Conservation (phyloP, 2,329 filamentous ascomycete genomes). For the Albifimbria verrucaria region DNA sequence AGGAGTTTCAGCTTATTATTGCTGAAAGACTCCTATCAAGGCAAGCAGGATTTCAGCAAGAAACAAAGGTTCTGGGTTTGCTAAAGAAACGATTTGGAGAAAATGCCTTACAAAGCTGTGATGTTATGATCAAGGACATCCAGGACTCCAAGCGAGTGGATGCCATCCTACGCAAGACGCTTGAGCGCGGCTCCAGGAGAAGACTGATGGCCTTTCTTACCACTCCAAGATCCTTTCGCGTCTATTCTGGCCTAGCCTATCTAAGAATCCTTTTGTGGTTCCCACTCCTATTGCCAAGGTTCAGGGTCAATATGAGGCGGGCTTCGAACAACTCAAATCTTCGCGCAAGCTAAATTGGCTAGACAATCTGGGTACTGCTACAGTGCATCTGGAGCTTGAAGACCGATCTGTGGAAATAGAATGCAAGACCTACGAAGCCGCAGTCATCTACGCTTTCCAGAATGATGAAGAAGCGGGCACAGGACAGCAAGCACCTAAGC, state of each 20-base stretch:
- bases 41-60: conserved; percentile 71
- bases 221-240: conserved; percentile 86
- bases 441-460: conserved; percentile 82
- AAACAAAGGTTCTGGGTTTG: conserved; percentile 77
- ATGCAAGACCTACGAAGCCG: conserved; percentile 80
- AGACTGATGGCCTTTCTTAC: conserved; percentile 37
- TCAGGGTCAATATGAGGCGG: conserved; percentile 68
- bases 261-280: conserved; percentile 64
- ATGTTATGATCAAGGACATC: conserved; percentile 96
- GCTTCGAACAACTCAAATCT: conserved; percentile 77
- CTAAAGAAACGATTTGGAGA: conserved; percentile 89
- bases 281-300: conserved; percentile 56
- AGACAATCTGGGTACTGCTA: conserved; percentile 74
- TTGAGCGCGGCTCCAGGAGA: conserved; percentile 13
- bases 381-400: conserved; percentile 75
- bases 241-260: conserved; percentile 87
- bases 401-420: conserved; percentile 73
- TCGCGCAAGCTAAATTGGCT: conserved; percentile 88
- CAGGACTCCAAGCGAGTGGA: conserved; percentile 78
- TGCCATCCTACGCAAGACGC: conserved; percentile 53
- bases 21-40: conserved; percentile 72
- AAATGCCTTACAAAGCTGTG: conserved; percentile 80
- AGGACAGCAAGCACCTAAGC: conserved; percentile 23
- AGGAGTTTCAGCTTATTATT: conserved; percentile 87
- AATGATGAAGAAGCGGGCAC: conserved; percentile 33